phyloP scores from a whole-genome alignment of 2,329 filamentous ascomycete genomes.

The Simplicillium sp. region DNA sequence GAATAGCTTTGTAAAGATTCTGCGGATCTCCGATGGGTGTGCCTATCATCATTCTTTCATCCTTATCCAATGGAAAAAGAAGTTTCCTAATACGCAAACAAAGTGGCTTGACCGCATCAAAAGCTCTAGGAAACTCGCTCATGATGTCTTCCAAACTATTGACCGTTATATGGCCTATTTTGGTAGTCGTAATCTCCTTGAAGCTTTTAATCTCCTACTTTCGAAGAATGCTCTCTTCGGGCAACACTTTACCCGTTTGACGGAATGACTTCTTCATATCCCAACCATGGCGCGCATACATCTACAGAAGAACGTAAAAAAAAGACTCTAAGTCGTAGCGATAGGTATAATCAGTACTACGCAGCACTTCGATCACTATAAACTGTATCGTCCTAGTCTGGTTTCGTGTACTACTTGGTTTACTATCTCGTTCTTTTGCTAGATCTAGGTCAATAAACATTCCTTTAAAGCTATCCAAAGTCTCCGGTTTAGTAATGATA shows the following conservation, averaged over 20 bases:
- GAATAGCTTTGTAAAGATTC: constrained; percentile 1
- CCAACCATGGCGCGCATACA: constrained; percentile 1
- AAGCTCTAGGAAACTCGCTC: constrained; percentile 1
- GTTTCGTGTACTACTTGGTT: constrained; percentile 14
- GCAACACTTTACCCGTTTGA: background rate
- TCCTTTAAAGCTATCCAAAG: constrained; percentile 14
- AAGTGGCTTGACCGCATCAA: background rate
- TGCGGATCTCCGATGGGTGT: constrained; percentile 1
- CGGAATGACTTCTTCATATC: background rate
- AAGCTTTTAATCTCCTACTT: constrained; percentile 1
- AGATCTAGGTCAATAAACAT: constrained; percentile 24
- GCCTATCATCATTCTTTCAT: background rate
- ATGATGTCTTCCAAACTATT: constrained; percentile 1
- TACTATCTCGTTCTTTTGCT: constrained; percentile 14
- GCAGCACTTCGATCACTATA: constrained; percentile 23
- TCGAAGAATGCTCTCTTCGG: background rate
- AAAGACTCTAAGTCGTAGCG: constrained; percentile 5
- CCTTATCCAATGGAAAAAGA: background rate
- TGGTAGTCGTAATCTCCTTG: background rate
- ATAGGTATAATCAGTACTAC: constrained; percentile 14
- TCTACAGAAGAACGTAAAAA: constrained; percentile 5
- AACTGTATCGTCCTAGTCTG: constrained; percentile 20
- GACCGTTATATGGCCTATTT: background rate
- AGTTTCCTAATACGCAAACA: background rate
- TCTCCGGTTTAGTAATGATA: constrained; percentile 18